A percentile compares a stretch with the other conserved stretches of the same genome.
Evolutionary conservation across 2,329 filamentous ascomycete genomes (phyloP).

Genomic region (Clarireedia paspali): DNA sequence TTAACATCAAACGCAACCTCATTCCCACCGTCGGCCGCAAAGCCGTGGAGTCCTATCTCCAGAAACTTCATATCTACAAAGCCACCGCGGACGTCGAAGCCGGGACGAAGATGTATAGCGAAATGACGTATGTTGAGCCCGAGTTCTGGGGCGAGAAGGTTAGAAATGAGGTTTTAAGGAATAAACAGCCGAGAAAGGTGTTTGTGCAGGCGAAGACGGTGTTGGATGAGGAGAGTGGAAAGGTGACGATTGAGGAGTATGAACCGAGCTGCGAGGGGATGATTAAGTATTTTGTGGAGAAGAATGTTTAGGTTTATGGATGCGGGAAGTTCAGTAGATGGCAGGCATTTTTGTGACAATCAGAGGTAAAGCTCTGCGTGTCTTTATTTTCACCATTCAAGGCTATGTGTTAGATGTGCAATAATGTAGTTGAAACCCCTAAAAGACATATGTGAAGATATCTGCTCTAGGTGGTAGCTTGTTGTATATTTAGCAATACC

Average conservation of each 20-base stretch:
- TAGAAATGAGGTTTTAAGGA: constrained; percentile 64
- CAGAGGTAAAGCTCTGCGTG: too few species aligned
- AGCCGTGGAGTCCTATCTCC: constrained; percentile 76
- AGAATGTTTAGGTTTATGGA: constrained; percentile 22
- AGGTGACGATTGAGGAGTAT: constrained; percentile 77
- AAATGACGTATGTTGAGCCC: constrained; percentile 73
- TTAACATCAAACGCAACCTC: constrained; percentile 77
- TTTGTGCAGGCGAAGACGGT: constrained; percentile 92
- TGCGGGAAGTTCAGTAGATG: too few species aligned
- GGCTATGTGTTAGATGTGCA: too few species aligned
- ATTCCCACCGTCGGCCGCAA: constrained; percentile 77
- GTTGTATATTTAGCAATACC: too few species aligned
- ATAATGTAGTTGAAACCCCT: too few species aligned
- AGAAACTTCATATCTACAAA: constrained; percentile 91
- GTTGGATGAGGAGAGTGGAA: constrained; percentile 57
- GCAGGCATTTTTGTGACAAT: too few species aligned
- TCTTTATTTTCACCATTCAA: too few species aligned
- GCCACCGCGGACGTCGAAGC: constrained; percentile 74
- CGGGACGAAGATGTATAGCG: constrained; percentile 72
- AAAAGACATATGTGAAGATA: too few species aligned
- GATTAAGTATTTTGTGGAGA: constrained; percentile 73
- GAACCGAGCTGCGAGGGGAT: constrained; percentile 73
- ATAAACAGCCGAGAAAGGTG: constrained; percentile 79
- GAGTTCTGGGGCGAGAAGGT: constrained; percentile 81
- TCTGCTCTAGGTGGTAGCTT: too few species aligned